Conservation (phyloP, 192 early-diverging fungal genomes). For the Entomortierella parvispora region DNA sequence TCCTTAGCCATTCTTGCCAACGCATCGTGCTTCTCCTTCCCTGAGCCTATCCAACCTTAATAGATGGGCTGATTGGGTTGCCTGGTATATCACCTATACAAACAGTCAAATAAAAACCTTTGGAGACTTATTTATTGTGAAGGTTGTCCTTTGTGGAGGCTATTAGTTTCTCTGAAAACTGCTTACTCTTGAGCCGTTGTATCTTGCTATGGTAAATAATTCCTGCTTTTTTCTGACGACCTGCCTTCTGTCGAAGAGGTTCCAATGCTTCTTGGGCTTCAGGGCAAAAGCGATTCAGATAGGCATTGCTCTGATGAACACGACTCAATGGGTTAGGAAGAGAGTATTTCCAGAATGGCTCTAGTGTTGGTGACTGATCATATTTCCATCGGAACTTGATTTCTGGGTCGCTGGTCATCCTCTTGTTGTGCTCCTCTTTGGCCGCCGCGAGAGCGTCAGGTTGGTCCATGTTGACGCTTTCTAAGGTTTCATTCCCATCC, state of each 20-base stretch:
- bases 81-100: too few species aligned
- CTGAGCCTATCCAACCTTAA: slow-evolving; percentile 13
- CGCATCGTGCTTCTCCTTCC: slow-evolving; percentile 58
- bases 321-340: slow-evolving; percentile 33
- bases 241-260: background rate
- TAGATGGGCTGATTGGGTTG: background rate
- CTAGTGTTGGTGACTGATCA: slow-evolving; percentile 19
- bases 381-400: slow-evolving; percentile 38
- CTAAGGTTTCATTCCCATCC: background rate
- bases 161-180: background rate
- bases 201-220: background rate
- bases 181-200: background rate
- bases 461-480: background rate
- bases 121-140: too few species aligned
- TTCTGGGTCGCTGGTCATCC: background rate
- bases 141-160: too few species aligned
- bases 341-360: slow-evolving; percentile 31
- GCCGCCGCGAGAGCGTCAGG: background rate
- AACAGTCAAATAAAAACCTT: too few species aligned
- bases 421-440: background rate
- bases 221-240: background rate
- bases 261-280: background rate
- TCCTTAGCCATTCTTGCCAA: slow-evolving; percentile 60
- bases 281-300: slow-evolving; percentile 16
- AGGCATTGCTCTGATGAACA: slow-evolving; percentile 17